Evolutionary conservation across 176 grass and related monocot genomes (phyloP).

Genomic region (Cymbopogon citratus): DNA sequence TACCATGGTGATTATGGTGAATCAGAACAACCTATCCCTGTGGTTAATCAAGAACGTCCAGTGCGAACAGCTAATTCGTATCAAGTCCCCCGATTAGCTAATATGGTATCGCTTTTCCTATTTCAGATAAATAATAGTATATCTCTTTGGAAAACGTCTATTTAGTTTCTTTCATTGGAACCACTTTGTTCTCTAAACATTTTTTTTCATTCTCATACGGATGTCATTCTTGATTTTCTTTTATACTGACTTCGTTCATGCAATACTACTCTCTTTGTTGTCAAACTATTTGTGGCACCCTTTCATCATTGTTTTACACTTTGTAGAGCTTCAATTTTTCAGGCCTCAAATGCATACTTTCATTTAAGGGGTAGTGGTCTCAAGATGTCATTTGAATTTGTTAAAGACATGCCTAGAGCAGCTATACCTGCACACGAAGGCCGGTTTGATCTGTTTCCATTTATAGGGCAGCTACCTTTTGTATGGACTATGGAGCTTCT

Average conservation of each 20-base stretch:
- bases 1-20: neutral
- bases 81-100: constrained; percentile 32
- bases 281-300: neutral
- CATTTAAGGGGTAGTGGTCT: constrained; percentile 18
- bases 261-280: neutral
- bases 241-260: neutral
- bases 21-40: neutral
- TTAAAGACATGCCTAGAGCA: constrained; percentile 51
- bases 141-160: neutral
- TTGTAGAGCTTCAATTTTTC: neutral
- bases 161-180: neutral
- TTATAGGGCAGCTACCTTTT: constrained; percentile 27
- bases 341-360: constrained; percentile 39
- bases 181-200: neutral
- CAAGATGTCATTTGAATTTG: constrained; percentile 35
- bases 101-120: constrained; percentile 41
- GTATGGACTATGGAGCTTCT: constrained; percentile 34
- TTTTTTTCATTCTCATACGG: neutral
- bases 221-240: constrained; percentile 1
- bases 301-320: neutral
- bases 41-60: neutral
- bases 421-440: neutral
- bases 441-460: constrained; percentile 14
- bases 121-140: neutral
- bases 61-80: neutral